Conservation (phyloP, 1,284 basidiomycete genomes). For the Acaromyces ingoldii region DNA sequence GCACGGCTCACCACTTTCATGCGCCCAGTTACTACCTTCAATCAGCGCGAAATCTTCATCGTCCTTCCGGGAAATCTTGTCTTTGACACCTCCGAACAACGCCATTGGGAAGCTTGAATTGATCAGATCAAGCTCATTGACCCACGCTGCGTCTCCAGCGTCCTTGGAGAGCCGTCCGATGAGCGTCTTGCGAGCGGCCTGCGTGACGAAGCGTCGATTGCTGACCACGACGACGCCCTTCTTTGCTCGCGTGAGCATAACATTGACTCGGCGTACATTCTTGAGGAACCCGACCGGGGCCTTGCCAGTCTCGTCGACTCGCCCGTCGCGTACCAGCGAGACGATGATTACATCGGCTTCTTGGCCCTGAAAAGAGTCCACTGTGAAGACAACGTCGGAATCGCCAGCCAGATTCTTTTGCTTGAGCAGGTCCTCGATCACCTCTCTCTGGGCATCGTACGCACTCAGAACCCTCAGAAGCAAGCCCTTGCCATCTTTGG, state of each 20-base stretch:
- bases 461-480: not conserved
- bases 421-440: conserved; percentile 7
- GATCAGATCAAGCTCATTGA: too few relatives aligned
- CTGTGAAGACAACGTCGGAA: conserved; percentile 8
- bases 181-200: not conserved
- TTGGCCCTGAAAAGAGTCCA: conserved; percentile 10
- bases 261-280: conserved; percentile 8
- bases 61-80: too few relatives aligned
- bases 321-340: conserved; percentile 8
- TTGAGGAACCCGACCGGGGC: conserved; percentile 7
- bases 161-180: not conserved
- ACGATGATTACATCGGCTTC: conserved; percentile 10
- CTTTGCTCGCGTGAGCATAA: conserved; percentile 4
- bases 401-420: not conserved
- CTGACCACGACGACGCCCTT: not conserved
- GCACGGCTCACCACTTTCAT: too few relatives aligned
- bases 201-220: not conserved
- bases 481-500: not conserved
- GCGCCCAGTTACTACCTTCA: too few relatives aligned
- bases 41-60: too few relatives aligned
- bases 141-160: too few relatives aligned
- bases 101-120: too few relatives aligned
- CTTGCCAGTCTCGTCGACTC: too few relatives aligned
- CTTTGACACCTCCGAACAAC: too few relatives aligned
- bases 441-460: conserved; percentile 8